Evolutionary conservation across 768 basidiomycete species (phyloP).

Genomic region (Pleurotus citrinopileatus): DNA sequence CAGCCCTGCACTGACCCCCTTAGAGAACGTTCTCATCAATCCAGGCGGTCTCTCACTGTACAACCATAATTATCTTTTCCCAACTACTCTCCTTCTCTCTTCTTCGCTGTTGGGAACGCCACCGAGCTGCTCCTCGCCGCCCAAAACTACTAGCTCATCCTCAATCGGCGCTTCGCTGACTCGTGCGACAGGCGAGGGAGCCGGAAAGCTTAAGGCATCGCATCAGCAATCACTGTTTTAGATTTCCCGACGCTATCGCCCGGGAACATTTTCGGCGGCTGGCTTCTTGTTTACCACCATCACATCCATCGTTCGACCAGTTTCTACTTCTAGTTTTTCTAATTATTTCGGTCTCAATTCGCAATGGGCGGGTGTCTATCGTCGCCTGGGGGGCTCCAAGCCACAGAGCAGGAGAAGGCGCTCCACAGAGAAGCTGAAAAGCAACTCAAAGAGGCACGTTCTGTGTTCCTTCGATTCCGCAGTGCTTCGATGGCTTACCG

Average conservation of each 20-base stretch:
- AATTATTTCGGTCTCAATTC: not conserved
- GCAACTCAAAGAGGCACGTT: constrained; percentile 68
- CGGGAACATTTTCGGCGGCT: not conserved
- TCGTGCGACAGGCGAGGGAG: not conserved
- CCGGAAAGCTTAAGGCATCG: constrained; percentile 7
- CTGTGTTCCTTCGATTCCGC: not conserved
- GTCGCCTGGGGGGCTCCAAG: constrained; percentile 48
- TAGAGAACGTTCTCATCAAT: not conserved
- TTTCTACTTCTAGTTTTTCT: not conserved
- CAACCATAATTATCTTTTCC: not conserved
- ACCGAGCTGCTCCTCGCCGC: not conserved
- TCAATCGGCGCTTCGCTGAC: not conserved
- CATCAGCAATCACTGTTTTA: not conserved
- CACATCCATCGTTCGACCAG: not conserved
- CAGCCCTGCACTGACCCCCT: constrained; percentile 4
- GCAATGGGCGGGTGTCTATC: constrained; percentile 83
- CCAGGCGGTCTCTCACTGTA: not conserved
- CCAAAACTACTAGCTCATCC: not conserved
- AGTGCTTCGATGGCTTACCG: constrained; percentile 2
- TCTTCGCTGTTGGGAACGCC: not conserved
- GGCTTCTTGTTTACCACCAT: not conserved
- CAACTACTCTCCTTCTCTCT: not conserved
- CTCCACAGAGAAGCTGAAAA: constrained; percentile 72
- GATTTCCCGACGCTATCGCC: constrained; percentile 7
- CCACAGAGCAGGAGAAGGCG: constrained; percentile 67